Evolutionary conservation across 2,329 filamentous ascomycete genomes (phyloP).

Genomic region (Volutella citrinella): DNA sequence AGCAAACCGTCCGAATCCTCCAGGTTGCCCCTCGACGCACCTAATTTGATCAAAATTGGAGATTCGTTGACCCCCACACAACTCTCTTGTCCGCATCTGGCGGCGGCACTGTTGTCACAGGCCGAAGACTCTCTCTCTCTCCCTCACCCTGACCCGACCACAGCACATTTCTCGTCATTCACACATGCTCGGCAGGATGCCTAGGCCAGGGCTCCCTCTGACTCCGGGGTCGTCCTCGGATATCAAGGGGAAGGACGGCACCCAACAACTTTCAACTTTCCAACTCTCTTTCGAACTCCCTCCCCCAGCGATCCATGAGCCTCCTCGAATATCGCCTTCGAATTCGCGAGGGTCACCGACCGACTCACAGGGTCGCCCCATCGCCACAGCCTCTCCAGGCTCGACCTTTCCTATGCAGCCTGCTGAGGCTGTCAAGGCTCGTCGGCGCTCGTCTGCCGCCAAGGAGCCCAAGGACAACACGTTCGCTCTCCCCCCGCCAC

Average conservation of each 20-base stretch:
- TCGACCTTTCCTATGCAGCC: conserved; percentile 45
- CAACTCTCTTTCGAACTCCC: conserved; percentile 74
- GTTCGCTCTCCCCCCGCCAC: conserved; percentile 86
- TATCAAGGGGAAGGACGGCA: conserved; percentile 68
- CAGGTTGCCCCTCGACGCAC: too few relatives aligned
- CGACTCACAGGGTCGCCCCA: conserved; percentile 30
- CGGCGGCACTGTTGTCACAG: too few relatives aligned
- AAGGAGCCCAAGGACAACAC: conserved; percentile 51
- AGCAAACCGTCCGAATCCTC: too few relatives aligned
- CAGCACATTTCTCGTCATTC: too few relatives aligned
- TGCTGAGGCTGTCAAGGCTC: conserved; percentile 51
- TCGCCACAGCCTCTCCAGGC: conserved; percentile 19
- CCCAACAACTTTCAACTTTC: conserved; percentile 55
- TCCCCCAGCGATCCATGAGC: conserved; percentile 65
- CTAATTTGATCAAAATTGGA: too few relatives aligned
- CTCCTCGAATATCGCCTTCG: conserved; percentile 43
- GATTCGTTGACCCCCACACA: too few relatives aligned
- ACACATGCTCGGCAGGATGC: too few relatives aligned
- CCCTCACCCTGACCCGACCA: too few relatives aligned
- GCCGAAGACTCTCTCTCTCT: too few relatives aligned
- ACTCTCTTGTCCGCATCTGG: too few relatives aligned
- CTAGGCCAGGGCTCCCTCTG: conserved; percentile 49
- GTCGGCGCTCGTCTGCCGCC: conserved; percentile 48
- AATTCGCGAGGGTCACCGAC: conserved; percentile 23
- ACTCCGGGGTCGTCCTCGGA: conserved; percentile 80